Percentiles rank a stretch among this genome's conserved stretches.
phyloP scores from a whole-genome alignment of 331 rosid species.

The Pyracantha coccinea region DNA sequence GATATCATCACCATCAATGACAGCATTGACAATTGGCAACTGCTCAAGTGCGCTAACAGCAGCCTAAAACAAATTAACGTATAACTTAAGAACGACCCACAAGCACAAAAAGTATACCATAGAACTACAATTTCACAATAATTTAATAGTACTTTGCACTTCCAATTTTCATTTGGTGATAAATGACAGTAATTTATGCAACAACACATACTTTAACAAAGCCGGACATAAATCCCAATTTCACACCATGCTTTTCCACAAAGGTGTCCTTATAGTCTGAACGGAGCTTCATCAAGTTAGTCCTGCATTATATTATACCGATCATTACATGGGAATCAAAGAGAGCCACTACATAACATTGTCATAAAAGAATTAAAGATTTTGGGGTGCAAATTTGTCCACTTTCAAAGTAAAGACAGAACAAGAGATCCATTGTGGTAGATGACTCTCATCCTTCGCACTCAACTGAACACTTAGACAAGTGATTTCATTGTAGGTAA shows the following conservation, averaged over 20 bases:
- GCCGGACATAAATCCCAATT: constrained; percentile 59
- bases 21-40: constrained; percentile 50
- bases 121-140: not conserved
- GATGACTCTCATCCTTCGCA: not conserved
- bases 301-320: constrained; percentile 30
- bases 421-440: not conserved
- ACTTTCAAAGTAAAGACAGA: not conserved
- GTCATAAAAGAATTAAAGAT: not conserved
- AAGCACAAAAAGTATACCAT: not conserved
- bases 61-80: constrained; percentile 31
- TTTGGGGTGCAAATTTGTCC: not conserved
- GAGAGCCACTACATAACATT: not conserved
- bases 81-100: not conserved
- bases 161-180: not conserved
- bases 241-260: constrained; percentile 53
- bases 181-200: not conserved
- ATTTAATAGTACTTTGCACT: not conserved
- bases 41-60: constrained; percentile 52
- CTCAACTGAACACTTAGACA: not conserved
- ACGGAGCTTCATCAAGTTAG: constrained; percentile 55
- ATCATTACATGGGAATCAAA: not conserved
- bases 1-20: constrained; percentile 65
- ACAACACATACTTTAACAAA: constrained; percentile 40
- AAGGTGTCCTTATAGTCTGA: constrained; percentile 56
- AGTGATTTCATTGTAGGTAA: not conserved